phyloP scores from a whole-genome alignment of 192 early-diverging fungal species.

The Backusella sp. region DNA sequence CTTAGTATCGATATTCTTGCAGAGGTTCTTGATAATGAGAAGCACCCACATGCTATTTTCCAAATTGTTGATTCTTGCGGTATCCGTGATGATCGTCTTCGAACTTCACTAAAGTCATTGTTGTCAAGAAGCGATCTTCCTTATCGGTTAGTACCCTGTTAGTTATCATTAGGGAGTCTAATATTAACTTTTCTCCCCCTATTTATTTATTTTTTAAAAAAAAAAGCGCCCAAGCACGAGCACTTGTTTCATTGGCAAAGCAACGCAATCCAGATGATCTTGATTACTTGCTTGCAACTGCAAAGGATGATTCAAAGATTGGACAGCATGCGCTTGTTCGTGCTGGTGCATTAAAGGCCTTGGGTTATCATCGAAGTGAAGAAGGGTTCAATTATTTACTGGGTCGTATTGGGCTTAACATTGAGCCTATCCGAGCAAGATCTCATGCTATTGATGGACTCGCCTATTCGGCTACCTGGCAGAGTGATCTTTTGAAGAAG shows the following conservation, averaged over 20 bases:
- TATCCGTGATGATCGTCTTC: neutral
- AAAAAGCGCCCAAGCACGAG: constrained; percentile 25
- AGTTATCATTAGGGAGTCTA: neutral
- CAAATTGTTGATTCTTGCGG: constrained; percentile 4
- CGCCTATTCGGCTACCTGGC: constrained; percentile 19
- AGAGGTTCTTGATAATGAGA: constrained; percentile 36
- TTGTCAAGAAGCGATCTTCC: neutral
- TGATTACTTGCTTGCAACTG: constrained; percentile 35
- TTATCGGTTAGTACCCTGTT: neutral
- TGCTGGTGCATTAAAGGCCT: constrained; percentile 36
- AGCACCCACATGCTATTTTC: constrained; percentile 36
- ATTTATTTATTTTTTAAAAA: neutral
- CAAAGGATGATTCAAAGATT: constrained; percentile 31
- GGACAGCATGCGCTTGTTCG: constrained; percentile 41
- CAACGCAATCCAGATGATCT: constrained; percentile 49
- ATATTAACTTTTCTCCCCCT: neutral
- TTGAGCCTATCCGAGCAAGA: constrained; percentile 10
- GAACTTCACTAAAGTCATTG: neutral
- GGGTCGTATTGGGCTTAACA: neutral
- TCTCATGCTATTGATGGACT: neutral
- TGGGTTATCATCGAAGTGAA: constrained; percentile 38
- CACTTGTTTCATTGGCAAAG: constrained; percentile 35
- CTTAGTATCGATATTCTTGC: constrained; percentile 39
- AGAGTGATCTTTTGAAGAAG: constrained; percentile 16
- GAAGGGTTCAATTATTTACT: constrained; percentile 41